Percentiles rank a stretch among this genome's conserved stretches.
Conservation (phyloP, 73 alveolate species). For the Stentor coeruleus region DNA sequence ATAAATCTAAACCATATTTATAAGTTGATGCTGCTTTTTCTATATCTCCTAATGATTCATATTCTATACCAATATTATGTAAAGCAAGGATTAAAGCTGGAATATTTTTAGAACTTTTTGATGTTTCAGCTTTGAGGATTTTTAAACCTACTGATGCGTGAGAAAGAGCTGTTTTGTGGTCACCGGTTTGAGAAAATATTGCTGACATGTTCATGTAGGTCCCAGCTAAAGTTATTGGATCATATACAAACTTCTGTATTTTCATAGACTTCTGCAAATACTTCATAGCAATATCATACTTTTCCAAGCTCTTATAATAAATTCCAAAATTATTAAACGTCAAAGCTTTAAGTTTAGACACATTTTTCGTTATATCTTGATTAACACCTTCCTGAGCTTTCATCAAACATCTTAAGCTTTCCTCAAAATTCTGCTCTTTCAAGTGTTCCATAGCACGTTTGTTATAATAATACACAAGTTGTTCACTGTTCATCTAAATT, state of each 20-base stretch:
- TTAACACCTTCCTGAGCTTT: neutral
- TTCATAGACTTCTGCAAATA: neutral
- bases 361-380: neutral
- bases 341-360: constrained; percentile 12
- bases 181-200: constrained; percentile 27
- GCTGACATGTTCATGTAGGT: constrained; percentile 42
- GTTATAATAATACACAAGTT: neutral
- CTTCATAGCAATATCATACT: neutral
- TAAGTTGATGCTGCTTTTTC: neutral
- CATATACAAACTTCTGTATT: neutral
- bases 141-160: constrained; percentile 29
- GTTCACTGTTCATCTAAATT: neutral
- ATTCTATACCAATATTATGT: constrained; percentile 1
- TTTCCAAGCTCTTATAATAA: neutral
- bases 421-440: neutral
- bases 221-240: constrained; percentile 25
- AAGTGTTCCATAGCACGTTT: constrained; percentile 18
- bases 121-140: neutral
- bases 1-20: too few relatives aligned
- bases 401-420: neutral
- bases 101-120: neutral
- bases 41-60: neutral
- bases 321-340: neutral
- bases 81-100: constrained; percentile 7
- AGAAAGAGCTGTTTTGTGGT: constrained; percentile 22